These are phyloP conservation scores for Russula foetens DNA, from an alignment of 768 basidiomycete genomes.

Conservation along the genomic window DNA sequence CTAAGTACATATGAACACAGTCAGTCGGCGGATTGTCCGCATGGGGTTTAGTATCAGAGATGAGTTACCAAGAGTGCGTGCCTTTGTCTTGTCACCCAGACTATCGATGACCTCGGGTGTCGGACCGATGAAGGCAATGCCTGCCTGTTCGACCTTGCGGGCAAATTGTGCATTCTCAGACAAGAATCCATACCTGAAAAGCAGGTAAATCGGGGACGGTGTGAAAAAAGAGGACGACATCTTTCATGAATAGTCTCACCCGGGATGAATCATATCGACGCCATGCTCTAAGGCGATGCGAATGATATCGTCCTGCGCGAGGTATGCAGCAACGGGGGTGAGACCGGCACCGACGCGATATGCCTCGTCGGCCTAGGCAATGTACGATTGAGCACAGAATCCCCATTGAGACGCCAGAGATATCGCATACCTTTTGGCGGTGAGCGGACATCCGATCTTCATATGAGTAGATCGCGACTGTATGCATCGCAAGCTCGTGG, in stretches of 20 bases:
- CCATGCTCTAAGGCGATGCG: conserved; percentile 94
- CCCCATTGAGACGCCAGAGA: neutral
- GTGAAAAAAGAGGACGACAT: neutral
- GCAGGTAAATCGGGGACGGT: neutral
- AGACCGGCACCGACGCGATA: conserved; percentile 97
- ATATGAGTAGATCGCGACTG: conserved; percentile 95
- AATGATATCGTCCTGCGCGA: conserved; percentile 97
- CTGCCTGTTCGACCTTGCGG: conserved; percentile 96
- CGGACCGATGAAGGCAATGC: conserved; percentile 94
- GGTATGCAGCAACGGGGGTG: conserved; percentile 94
- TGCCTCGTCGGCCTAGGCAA: conserved; percentile 83
- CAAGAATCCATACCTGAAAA: conserved; percentile 84
- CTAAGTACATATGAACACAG: conserved; percentile 31
- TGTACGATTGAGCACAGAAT: neutral
- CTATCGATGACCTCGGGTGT: conserved; percentile 94
- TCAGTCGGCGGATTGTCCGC: conserved; percentile 1
- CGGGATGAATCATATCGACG: conserved; percentile 99
- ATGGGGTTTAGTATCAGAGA: conserved; percentile 6
- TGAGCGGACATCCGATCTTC: conserved; percentile 97
- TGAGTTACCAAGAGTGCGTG: conserved; percentile 67
- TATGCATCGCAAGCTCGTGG: conserved; percentile 98
- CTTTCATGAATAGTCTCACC: conserved; percentile 39
- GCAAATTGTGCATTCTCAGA: conserved; percentile 97
- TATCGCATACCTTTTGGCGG: conserved; percentile 76
- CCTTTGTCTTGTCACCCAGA: conserved; percentile 98